phyloP scores from a whole-genome alignment of 1,139 yeast genomes.

The Zygosaccharomyces sapae region DNA sequence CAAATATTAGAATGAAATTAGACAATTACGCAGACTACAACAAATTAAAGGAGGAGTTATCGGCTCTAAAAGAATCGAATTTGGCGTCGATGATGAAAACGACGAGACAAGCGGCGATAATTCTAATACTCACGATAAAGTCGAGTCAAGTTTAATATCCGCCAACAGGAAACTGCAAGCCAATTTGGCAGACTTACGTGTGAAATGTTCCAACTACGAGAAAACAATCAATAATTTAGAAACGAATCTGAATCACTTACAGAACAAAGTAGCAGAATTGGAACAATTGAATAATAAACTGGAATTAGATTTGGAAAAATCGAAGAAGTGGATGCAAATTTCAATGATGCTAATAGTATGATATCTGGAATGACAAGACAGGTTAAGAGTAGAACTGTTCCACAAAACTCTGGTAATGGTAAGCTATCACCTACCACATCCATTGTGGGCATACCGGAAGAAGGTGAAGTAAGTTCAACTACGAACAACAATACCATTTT shows the following conservation, averaged over 20 bases:
- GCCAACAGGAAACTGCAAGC: slow-evolving; percentile 44
- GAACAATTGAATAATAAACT: slow-evolving; percentile 53
- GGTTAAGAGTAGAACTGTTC: slow-evolving; percentile 38
- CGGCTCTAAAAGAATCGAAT: slow-evolving; percentile 71
- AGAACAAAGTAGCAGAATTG: slow-evolving; percentile 41
- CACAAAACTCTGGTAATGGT: slow-evolving; percentile 25
- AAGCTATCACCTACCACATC: slow-evolving; percentile 49
- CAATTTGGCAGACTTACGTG: slow-evolving; percentile 37
- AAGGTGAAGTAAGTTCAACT: slow-evolving; percentile 23
- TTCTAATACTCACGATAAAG: slow-evolving; percentile 20
- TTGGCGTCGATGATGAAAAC: slow-evolving; percentile 44
- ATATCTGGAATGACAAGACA: slow-evolving; percentile 55
- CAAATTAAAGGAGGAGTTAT: slow-evolving; percentile 70
- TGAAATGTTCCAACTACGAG: slow-evolving; percentile 28
- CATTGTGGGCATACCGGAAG: slow-evolving; percentile 45
- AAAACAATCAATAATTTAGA: slow-evolving; percentile 25
- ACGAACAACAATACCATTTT: slow-evolving; percentile 47
- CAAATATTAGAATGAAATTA: slow-evolving; percentile 45
- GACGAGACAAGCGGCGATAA: slow-evolving; percentile 43
- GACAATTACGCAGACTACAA: slow-evolving; percentile 60
- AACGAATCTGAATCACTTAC: slow-evolving; percentile 31
- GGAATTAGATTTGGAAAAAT: slow-evolving; percentile 67
- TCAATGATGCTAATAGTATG: slow-evolving; percentile 62
- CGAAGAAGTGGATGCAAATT: slow-evolving; percentile 36
- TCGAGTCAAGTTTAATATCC: slow-evolving; percentile 41